Percentiles rank a stretch among this genome's conserved stretches.
Evolutionary conservation across 164 flowering plant genomes (phyloP).

Genomic region (Euptelea pleiosperma): DNA sequence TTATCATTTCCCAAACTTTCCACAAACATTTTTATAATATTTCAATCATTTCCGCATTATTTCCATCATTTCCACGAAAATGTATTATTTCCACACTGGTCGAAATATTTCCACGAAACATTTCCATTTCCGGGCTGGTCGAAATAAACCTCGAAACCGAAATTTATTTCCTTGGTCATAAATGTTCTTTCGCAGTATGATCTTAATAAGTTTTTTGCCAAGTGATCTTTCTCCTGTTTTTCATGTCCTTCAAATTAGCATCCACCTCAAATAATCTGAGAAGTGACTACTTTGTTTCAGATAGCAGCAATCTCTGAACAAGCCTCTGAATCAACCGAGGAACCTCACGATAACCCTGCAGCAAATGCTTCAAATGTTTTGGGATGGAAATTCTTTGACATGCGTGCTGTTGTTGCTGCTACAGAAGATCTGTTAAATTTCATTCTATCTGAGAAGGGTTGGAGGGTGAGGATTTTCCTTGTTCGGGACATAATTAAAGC

Average conservation of each 20-base stretch:
- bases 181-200: no score
- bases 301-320: conserved; percentile 85
- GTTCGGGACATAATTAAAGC: conserved; percentile 67
- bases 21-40: no score
- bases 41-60: no score
- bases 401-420: conserved; percentile 79
- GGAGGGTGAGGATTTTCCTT: conserved; percentile 72
- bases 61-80: no score
- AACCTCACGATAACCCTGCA: conserved; percentile 14
- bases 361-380: conserved; percentile 31
- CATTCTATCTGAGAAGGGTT: conserved; percentile 74
- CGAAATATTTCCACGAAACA: no score
- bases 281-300: conserved; percentile 37
- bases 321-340: conserved; percentile 53
- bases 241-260: neutral
- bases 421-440: conserved; percentile 87
- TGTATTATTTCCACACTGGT: no score
- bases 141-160: no score
- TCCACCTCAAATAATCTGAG: neutral
- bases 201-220: no score
- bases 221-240: neutral
- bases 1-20: no score
- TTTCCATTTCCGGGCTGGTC: no score
- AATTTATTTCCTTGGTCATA: no score
- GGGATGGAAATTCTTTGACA: conserved; percentile 81